phyloP scores from a whole-genome alignment of 495 filamentous ascomycete genomes.

The Aspergillus nanangensis region DNA sequence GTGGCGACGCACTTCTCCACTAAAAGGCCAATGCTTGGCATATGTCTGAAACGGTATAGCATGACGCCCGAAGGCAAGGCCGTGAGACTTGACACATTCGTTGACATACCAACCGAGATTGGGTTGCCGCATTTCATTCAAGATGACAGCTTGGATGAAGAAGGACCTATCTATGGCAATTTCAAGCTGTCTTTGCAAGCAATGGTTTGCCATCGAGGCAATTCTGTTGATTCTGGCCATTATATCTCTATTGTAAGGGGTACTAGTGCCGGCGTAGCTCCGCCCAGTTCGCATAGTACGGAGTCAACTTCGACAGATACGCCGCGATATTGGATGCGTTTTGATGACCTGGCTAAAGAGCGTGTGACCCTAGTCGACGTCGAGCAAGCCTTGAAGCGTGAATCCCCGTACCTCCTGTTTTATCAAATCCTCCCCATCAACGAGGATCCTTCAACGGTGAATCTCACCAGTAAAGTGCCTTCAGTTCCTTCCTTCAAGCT shows the following conservation, averaged over 20 bases:
- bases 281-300: conserved; percentile 47
- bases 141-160: conserved; percentile 63
- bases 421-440: conserved; percentile 90
- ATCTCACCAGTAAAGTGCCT: conserved; percentile 46
- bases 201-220: conserved; percentile 85
- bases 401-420: conserved; percentile 91
- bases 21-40: conserved; percentile 77
- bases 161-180: conserved; percentile 64
- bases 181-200: conserved; percentile 91
- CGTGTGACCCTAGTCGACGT: conserved; percentile 75
- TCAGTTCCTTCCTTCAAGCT: conserved; percentile 56
- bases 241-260: conserved; percentile 82
- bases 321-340: conserved; percentile 73
- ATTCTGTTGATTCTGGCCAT: conserved; percentile 85
- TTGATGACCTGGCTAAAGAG: conserved; percentile 75
- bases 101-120: conserved; percentile 91
- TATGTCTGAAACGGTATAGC: conserved; percentile 88
- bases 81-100: conserved; percentile 66
- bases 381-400: conserved; percentile 67
- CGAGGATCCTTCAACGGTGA: conserved; percentile 55
- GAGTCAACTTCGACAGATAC: conserved; percentile 50
- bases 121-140: conserved; percentile 85
- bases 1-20: conserved; percentile 68
- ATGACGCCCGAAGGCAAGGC: conserved; percentile 65
- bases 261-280: conserved; percentile 35